Evolutionary conservation across 2,329 filamentous ascomycete genomes (phyloP).

Genomic region (Aspergillus pseudoviridinutans): DNA sequence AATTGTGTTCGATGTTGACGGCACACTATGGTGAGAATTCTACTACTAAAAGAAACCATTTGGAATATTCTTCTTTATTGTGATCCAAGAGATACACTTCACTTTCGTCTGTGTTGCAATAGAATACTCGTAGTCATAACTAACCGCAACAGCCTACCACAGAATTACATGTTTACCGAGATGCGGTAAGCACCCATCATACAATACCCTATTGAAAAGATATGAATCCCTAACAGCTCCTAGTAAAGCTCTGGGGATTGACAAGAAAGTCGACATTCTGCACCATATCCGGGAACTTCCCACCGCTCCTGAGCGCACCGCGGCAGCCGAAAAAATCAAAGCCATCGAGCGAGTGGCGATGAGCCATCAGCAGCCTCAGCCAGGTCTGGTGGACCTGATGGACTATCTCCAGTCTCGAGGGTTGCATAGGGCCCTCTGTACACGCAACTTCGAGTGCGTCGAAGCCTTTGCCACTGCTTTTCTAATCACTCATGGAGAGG

Average conservation of each 20-base stretch:
- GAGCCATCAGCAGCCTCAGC: constrained; percentile 73
- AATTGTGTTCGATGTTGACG: constrained; percentile 88
- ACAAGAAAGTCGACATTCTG: constrained; percentile 74
- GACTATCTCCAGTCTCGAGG: constrained; percentile 66
- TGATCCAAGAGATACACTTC: not conserved
- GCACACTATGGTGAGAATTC: constrained; percentile 70
- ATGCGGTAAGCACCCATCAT: constrained; percentile 58
- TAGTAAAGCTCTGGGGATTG: constrained; percentile 63
- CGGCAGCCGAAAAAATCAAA: constrained; percentile 70
- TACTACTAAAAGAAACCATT: constrained; percentile 4
- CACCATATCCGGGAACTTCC: constrained; percentile 79
- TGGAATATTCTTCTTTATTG: not conserved
- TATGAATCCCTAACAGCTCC: not conserved
- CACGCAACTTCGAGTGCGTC: constrained; percentile 78
- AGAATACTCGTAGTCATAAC: not conserved
- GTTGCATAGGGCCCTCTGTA: constrained; percentile 81
- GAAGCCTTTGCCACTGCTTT: not conserved
- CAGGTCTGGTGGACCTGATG: constrained; percentile 75
- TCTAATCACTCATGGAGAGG: not conserved
- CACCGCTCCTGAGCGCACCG: constrained; percentile 51
- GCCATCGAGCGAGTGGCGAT: constrained; percentile 78
- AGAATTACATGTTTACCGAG: constrained; percentile 91
- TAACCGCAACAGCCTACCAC: constrained; percentile 62
- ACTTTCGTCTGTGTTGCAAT: not conserved
- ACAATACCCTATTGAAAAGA: not conserved